Evolutionary conservation across 768 basidiomycete species (phyloP).

Genomic region (Hericium rajendrae): DNA sequence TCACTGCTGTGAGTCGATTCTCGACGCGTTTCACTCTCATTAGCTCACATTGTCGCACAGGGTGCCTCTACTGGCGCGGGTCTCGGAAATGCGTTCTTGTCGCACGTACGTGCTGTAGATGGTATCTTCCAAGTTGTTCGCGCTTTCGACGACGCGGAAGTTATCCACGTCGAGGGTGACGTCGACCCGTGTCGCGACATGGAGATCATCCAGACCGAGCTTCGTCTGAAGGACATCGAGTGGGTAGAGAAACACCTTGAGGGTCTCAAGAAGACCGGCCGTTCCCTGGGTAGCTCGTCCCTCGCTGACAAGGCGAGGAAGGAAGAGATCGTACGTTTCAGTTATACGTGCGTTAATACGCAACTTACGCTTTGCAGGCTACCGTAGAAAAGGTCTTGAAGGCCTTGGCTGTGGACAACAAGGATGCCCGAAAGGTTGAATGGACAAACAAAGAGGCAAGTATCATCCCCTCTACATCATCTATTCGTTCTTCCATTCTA

Average conservation of each 20-base stretch:
- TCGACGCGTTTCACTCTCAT: neutral
- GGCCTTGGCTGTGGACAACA: conserved; percentile 65
- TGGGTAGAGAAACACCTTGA: conserved; percentile 95
- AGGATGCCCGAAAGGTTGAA: conserved; percentile 86
- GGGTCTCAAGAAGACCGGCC: conserved; percentile 58
- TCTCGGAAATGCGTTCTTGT: conserved; percentile 94
- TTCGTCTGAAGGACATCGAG: conserved; percentile 94
- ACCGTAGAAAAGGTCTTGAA: conserved; percentile 81
- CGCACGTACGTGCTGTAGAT: conserved; percentile 95
- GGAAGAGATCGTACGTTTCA: conserved; percentile 77
- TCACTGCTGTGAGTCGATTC: conserved; percentile 65
- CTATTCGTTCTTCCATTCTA: neutral
- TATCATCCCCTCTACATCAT: neutral
- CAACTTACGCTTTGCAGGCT: conserved; percentile 35
- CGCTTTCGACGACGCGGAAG: conserved; percentile 98
- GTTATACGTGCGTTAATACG: neutral
- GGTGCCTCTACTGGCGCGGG: conserved; percentile 98
- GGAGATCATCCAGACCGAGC: conserved; percentile 92
- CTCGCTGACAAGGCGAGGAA: conserved; percentile 93
- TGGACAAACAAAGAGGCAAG: conserved; percentile 97
- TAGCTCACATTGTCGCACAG: conserved; percentile 23
- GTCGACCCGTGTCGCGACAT: conserved; percentile 94
- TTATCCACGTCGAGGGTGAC: conserved; percentile 98
- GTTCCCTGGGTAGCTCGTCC: conserved; percentile 62
- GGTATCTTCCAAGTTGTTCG: conserved; percentile 98